phyloP scores from a whole-genome alignment of 2,329 filamentous ascomycete genomes.

The Karstenula rhodostoma region DNA sequence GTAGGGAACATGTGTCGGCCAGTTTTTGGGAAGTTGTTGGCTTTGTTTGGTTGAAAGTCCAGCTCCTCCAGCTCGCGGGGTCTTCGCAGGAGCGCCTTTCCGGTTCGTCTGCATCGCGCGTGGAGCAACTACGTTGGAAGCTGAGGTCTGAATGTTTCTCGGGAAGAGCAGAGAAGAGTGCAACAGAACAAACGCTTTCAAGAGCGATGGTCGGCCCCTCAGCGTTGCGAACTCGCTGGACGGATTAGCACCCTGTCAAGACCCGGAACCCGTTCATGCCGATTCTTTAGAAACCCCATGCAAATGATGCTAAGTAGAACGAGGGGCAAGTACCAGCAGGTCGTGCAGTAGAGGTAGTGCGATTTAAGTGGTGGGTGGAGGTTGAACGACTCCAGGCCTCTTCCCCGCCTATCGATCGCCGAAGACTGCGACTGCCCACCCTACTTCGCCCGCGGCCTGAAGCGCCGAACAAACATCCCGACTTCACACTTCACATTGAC shows the following conservation, averaged over 20 bases:
- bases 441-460: background rate
- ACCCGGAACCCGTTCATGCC: too few relatives aligned
- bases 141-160: background rate
- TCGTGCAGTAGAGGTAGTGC: background rate
- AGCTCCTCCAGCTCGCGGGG: slow-evolving; percentile 10
- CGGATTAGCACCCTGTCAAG: too few relatives aligned
- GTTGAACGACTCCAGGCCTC: background rate
- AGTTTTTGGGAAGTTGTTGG: slow-evolving; percentile 36
- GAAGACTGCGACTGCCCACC: background rate
- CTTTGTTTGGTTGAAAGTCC: background rate
- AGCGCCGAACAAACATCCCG: background rate
- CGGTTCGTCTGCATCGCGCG: slow-evolving; percentile 1
- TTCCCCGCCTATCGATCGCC: background rate
- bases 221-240: too few relatives aligned
- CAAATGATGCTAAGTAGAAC: too few relatives aligned
- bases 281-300: too few relatives aligned
- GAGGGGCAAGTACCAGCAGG: background rate
- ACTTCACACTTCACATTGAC: background rate
- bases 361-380: background rate
- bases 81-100: slow-evolving; percentile 5
- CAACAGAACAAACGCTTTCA: too few relatives aligned
- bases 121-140: background rate
- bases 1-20: slow-evolving; percentile 39
- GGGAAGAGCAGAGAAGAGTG: background rate
- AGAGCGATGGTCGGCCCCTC: too few relatives aligned